A percentile compares a stretch with the other conserved stretches of the same genome.
These are phyloP conservation scores for Pichia occidentalis DNA, from an alignment of 805 yeast species.

Conservation along the genomic window DNA sequence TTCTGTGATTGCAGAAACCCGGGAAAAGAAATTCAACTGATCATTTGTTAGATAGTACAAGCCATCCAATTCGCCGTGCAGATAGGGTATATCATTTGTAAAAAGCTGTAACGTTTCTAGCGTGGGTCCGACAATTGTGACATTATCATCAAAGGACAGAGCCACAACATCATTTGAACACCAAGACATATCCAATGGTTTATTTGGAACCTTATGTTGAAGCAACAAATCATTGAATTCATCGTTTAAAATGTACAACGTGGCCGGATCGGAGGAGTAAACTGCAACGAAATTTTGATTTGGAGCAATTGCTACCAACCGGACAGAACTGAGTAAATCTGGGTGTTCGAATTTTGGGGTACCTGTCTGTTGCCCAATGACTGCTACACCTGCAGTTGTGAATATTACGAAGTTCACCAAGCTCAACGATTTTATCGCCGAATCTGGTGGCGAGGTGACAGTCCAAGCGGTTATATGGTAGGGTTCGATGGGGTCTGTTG, in stretches of 20 bases:
- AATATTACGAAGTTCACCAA: not conserved
- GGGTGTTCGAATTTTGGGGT: not conserved
- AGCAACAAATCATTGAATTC: conserved; percentile 3
- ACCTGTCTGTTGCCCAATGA: not conserved
- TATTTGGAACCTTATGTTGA: not conserved
- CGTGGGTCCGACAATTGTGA: conserved; percentile 67
- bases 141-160: conserved; percentile 49
- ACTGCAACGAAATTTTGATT: conserved; percentile 8
- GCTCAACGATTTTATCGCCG: not conserved
- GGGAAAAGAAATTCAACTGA: conserved; percentile 53
- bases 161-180: conserved; percentile 81
- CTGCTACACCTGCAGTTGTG: conserved; percentile 7
- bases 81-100: conserved; percentile 35
- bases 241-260: conserved; percentile 5
- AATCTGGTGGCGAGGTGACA: conserved; percentile 1
- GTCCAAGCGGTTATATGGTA: conserved; percentile 10
- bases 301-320: conserved; percentile 8
- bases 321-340: not conserved
- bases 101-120: conserved; percentile 51
- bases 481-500: conserved; percentile 28
- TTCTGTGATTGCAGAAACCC: conserved; percentile 51
- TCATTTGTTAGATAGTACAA: conserved; percentile 54
- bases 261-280: not conserved
- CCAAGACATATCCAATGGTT: conserved; percentile 50
- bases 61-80: conserved; percentile 62